A percentile compares a stretch with the other conserved stretches of the same genome.
Evolutionary conservation across 2,329 filamentous ascomycete genomes (phyloP).

Genomic region (Trichoderma sp.): DNA sequence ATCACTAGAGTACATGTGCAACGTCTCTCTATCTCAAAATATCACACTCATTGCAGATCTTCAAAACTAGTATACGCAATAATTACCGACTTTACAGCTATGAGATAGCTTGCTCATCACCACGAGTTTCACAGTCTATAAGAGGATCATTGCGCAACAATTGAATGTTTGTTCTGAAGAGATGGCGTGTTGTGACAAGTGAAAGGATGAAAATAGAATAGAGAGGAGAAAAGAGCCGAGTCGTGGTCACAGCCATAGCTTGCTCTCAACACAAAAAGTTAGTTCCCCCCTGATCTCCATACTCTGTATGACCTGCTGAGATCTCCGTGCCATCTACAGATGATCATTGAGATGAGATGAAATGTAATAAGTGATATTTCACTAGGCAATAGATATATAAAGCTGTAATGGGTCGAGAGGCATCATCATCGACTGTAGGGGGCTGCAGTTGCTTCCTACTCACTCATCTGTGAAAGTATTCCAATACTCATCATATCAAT

Average conservation of each 20-base stretch:
- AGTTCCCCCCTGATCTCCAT: background rate
- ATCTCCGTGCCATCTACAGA: background rate
- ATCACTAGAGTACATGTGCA: background rate
- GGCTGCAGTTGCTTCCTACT: background rate
- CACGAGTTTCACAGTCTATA: too few species aligned
- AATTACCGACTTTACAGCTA: rapidly evolving
- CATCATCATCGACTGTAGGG: background rate
- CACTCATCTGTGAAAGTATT: background rate
- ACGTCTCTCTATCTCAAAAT: background rate
- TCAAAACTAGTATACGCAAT: background rate
- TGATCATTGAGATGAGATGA: background rate
- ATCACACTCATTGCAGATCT: background rate
- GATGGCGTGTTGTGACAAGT: background rate
- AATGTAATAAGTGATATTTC: background rate
- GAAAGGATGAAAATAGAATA: background rate
- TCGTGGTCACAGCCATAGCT: background rate
- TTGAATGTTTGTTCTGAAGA: background rate
- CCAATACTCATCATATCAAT: background rate
- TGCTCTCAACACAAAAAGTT: background rate
- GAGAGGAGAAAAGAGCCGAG: background rate
- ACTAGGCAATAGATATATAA: background rate
- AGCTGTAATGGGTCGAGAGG: background rate
- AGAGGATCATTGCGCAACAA: background rate
- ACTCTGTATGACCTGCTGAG: background rate
- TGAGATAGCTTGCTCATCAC: background rate